Evolutionary conservation across 306 rosid genomes (phyloP).

Genomic region (Crotalaria pallida): DNA sequence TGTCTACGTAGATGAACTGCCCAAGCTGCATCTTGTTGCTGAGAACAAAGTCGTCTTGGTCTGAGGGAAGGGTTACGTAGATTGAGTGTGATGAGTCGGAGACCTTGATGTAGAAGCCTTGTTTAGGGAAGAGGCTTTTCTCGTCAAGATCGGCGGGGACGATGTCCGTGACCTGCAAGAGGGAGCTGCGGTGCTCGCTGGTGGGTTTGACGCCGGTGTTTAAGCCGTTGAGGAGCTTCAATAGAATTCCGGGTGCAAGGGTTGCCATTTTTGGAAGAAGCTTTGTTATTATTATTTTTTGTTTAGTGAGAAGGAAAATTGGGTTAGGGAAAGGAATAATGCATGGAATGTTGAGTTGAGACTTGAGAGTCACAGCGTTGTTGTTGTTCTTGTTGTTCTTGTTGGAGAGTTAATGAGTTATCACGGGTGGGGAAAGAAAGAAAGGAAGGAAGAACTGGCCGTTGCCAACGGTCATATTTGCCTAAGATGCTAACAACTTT

Average conservation of each 20-base stretch:
- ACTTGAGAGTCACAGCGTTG: no score
- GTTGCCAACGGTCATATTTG: no score
- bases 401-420: background rate
- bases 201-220: slow-evolving; percentile 67
- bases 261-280: slow-evolving; percentile 44
- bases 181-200: slow-evolving; percentile 74
- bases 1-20: slow-evolving; percentile 77
- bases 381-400: background rate
- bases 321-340: background rate
- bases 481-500: no score
- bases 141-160: slow-evolving; percentile 91
- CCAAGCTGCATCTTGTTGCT: slow-evolving; percentile 91
- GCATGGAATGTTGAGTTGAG: no score
- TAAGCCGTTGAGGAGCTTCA: slow-evolving; percentile 71
- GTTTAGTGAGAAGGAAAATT: background rate
- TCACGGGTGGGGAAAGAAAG: no score
- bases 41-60: slow-evolving; percentile 73
- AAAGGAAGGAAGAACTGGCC: no score
- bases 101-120: slow-evolving; percentile 79
- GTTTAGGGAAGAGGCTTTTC: slow-evolving; percentile 64
- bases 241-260: slow-evolving; percentile 75
- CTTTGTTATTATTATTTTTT: no score
- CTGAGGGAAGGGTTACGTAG: slow-evolving; percentile 72
- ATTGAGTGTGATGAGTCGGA: slow-evolving; percentile 86
- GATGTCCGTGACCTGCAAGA: slow-evolving; percentile 80